A percentile compares a stretch with the other conserved stretches of the same genome.
Conservation (phyloP, 352 stramenopile species). For the Pythium folliculosum region DNA sequence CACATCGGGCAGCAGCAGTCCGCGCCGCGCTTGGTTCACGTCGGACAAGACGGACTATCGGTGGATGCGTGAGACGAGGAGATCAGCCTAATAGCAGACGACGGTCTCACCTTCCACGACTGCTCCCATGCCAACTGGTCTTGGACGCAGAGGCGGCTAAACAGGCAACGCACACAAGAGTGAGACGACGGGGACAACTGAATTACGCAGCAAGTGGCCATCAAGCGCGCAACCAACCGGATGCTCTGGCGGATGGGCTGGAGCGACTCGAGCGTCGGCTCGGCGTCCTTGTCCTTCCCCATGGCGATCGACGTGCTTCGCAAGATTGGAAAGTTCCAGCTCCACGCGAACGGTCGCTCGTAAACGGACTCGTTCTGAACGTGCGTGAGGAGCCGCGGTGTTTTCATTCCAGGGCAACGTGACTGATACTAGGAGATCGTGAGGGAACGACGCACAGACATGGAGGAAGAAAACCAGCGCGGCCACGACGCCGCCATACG, state of each 20-base stretch:
- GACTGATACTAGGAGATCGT: neutral
- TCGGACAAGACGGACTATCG: slow-evolving; percentile 39
- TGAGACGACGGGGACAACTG: neutral
- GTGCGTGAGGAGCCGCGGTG: neutral
- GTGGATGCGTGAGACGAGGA: neutral
- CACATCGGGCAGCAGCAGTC: slow-evolving; percentile 36
- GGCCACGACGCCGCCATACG: neutral
- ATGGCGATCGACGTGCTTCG: neutral
- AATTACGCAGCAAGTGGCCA: neutral
- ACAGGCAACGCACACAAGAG: neutral
- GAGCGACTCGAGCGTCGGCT: slow-evolving; percentile 24
- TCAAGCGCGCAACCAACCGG: slow-evolving; percentile 9
- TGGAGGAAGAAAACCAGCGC: slow-evolving; percentile 13
- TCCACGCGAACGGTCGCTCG: slow-evolving; percentile 10
- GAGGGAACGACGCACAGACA: neutral
- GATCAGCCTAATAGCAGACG: neutral
- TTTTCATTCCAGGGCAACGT: neutral
- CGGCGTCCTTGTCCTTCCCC: slow-evolving; percentile 1
- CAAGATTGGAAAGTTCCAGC: neutral
- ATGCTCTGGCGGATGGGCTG: slow-evolving; percentile 31
- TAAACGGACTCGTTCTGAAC: neutral
- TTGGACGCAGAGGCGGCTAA: slow-evolving; percentile 19
- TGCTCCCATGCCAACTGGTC: slow-evolving; percentile 34
- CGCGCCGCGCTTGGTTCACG: slow-evolving; percentile 32
- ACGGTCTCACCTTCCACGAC: slow-evolving; percentile 29